Evolutionary conservation across 805 yeast species (phyloP).

Genomic region (Candida bentonensis): DNA sequence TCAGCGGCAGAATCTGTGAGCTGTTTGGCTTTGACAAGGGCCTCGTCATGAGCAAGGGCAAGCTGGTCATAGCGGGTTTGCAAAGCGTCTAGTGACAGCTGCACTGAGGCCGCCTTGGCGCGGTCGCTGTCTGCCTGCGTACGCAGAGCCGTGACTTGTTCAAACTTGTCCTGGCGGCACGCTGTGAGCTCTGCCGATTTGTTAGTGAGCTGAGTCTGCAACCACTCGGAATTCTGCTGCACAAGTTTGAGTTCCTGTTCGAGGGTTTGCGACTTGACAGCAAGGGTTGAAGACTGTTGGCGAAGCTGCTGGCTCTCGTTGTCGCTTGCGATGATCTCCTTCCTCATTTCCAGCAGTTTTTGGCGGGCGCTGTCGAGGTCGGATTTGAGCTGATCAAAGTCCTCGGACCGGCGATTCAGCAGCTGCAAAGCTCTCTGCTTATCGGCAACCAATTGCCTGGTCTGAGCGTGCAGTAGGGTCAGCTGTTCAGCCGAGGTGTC

Average conservation of each 20-base stretch:
- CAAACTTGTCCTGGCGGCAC: conserved; percentile 7
- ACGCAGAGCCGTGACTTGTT: conserved; percentile 21
- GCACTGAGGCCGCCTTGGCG: conserved; percentile 19
- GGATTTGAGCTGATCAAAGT: not conserved
- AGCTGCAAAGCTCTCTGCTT: not conserved
- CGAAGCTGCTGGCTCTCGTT: not conserved
- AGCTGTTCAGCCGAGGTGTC: not conserved
- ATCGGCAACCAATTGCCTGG: not conserved
- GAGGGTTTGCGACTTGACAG: not conserved
- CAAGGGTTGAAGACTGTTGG: not conserved
- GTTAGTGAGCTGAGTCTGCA: conserved; percentile 26
- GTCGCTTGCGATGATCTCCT: not conserved
- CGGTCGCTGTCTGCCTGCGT: conserved; percentile 22
- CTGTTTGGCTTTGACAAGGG: conserved; percentile 32
- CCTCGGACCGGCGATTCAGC: not conserved
- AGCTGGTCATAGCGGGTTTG: conserved; percentile 24
- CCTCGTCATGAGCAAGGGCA: conserved; percentile 27
- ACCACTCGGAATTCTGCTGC: conserved; percentile 27
- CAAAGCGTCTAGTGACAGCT: conserved; percentile 20
- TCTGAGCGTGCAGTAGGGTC: not conserved
- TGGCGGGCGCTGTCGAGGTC: not conserved
- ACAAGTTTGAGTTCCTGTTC: conserved; percentile 12
- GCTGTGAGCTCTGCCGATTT: conserved; percentile 21
- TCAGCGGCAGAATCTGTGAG: conserved; percentile 30
- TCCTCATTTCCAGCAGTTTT: not conserved